Evolutionary conservation across 2,329 filamentous ascomycete species (phyloP), one percentile per base, ranked within the genome.

Genomic region (Fusarium albosuccineum): DNA sequence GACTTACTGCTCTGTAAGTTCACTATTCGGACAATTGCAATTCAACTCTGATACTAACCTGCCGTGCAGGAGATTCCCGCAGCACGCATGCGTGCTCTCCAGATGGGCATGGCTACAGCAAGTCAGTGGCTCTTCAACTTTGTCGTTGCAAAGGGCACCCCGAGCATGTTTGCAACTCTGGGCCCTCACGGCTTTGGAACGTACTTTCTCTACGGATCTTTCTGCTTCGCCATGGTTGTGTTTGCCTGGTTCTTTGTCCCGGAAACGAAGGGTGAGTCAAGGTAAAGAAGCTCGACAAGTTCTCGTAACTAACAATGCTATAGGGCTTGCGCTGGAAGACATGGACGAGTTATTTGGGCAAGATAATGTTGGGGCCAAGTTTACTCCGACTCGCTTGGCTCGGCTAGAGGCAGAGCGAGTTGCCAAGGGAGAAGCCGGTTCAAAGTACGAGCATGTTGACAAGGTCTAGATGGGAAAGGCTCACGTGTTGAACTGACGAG

Each of bases 41-140:
- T 6, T 11, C n/a, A 6, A 7, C 9, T 3, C 2, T 8, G 3
- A 3, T 1, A 14, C 55, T 62, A 3, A 59, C 14, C 22, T 22
- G 1, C 4, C 2, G 8, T 13, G 4, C 22, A 62, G 49, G 57
- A 63, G 8, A 63, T 63, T 6, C 57, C 60, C 3, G 57, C 61
- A 1, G 61, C 61, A 2, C 61, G 61, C 22, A 64, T 64, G 57
- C 61, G 61, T 29, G 51, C 61, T 1, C 42, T 64, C 4, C 57
- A 61, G 36, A 64, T 64, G 53, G 61, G 61, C 6, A 61, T 64
- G 57, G 57, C 61, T 2, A 64, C 61, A 2, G 57, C 61, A 2
- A 57, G 57, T 22, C 61, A 64, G 17, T 64, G 57, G 53, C 34
- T 64, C 13, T 64, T 64, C 52, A 64, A 64, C 17, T 64, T 64